These are phyloP conservation scores for Chaetomium globosum DNA, from an alignment of 2,329 filamentous ascomycete species.

Conservation along the genomic window DNA sequence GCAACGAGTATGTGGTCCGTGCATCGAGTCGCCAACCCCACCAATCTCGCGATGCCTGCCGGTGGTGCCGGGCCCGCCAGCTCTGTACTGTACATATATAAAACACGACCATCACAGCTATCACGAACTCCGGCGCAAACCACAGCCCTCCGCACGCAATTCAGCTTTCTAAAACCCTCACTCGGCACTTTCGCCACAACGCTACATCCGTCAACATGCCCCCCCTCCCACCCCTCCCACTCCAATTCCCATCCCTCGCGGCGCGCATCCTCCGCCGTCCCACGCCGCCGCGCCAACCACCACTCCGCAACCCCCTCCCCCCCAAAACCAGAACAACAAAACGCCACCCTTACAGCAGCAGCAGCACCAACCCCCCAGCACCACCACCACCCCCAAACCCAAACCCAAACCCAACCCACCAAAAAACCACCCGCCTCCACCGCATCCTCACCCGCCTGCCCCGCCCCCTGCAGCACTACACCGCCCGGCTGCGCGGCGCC, in stretches of 20 bases:
- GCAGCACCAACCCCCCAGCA: neutral
- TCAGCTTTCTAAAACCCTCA: neutral
- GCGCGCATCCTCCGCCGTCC: neutral
- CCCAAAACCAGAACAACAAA: neutral
- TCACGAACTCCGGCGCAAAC: neutral
- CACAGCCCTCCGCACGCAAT: neutral
- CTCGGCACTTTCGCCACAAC: neutral
- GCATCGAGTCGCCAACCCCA: neutral
- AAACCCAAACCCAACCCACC: neutral
- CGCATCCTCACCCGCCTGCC: conserved; percentile 62
- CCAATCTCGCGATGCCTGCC: neutral
- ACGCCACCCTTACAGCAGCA: neutral
- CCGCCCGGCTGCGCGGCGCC: conserved; percentile 69
- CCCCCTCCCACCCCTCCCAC: neutral
- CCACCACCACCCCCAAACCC: neutral
- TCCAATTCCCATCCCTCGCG: conserved; percentile 1
- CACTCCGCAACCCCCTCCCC: neutral
- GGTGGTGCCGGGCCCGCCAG: too few relatives aligned
- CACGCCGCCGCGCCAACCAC: neutral
- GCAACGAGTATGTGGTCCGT: conserved; percentile 10
- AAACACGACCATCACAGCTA: neutral
- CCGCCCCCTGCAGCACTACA: conserved; percentile 67
- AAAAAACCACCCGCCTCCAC: conserved; percentile 42
- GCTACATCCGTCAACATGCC: neutral
- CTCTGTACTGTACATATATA: too few relatives aligned